Base-by-base conservation (phyloP, 2,329 filamentous ascomycete genomes). In the Elsinoe arachidis region DNA sequence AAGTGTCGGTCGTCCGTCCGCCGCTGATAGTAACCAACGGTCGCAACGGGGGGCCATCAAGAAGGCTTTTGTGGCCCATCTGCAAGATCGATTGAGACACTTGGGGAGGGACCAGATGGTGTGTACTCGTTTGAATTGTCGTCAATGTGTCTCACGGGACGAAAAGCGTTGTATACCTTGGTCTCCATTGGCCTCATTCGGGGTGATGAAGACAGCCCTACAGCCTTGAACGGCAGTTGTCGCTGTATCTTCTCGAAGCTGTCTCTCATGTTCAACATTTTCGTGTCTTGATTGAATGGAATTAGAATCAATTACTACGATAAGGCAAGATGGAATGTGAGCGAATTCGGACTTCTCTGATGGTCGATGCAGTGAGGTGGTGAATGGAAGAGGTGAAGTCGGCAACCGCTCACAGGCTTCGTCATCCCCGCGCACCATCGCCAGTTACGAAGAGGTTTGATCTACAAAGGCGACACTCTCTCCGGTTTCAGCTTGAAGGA, bases 91-190 rank as follows among this genome's bases (percentile, higher is more conserved):
- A 35, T 43, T 46, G 41, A 56, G 41, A 53, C 49, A 53, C 23
- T 19, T 23, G 11, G 23, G 49, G 38, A 6, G 23, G 15, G n/a
- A 10, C 2, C 5, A 35, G 49, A 38, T 53, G 38, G 49, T 5
- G 47, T 23, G 19, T 15, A 14, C 19, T 23, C 41, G 54, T 56
- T 56, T 14, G 38, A 30, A 47, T 49, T 46, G 38, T 56, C 54
- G 54, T 56, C 54, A 56, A 26, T 33, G 33, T 56, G 54, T 56
- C 54, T 56, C 21, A 43, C 54, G 39, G 41, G 38, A 43, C n/a
- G 34, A 21, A 53, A 53, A 19, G 38, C 49, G 49, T 53, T 53
- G 14, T 37, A 33, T 17, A 53, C 15, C 14, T 23, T 39, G 33
- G 11, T 53, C 19, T 34, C 19, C 34, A 38, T 53, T 53, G 11